phyloP scores from a whole-genome alignment of 441 rosid species.

The Populus hybrid region DNA sequence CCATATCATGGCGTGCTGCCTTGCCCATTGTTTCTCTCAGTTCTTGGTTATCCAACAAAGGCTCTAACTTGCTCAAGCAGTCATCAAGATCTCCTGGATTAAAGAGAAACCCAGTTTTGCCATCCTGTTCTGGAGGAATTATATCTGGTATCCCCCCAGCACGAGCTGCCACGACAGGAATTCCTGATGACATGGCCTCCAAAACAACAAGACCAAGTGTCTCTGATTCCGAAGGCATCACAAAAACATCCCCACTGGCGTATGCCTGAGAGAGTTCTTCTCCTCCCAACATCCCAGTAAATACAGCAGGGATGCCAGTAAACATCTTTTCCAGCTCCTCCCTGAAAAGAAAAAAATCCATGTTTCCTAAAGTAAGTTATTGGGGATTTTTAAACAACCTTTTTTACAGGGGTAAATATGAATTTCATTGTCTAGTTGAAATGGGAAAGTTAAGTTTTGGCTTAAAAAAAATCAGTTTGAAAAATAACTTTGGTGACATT shows the following conservation, averaged over 20 bases:
- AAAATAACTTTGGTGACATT: neutral
- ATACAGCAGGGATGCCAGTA: conserved; percentile 86
- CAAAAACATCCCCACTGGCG: conserved; percentile 92
- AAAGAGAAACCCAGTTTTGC: conserved; percentile 71
- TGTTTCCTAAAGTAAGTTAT: neutral
- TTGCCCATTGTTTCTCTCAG: conserved; percentile 73
- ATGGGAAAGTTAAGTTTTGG: neutral
- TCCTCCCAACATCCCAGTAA: conserved; percentile 86
- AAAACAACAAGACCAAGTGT: conserved; percentile 93
- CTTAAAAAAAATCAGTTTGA: neutral
- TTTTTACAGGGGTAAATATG: neutral
- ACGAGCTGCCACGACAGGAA: conserved; percentile 85
- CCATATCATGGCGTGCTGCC: conserved; percentile 85
- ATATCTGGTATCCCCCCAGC: conserved; percentile 99
- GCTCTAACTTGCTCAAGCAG: conserved; percentile 68
- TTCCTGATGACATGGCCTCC: conserved; percentile 96
- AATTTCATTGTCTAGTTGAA: neutral
- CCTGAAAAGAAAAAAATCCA: conserved; percentile 34
- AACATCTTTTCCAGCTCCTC: conserved; percentile 84
- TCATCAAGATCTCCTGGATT: conserved; percentile 85
- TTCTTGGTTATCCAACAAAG: conserved; percentile 50
- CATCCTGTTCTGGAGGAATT: conserved; percentile 87
- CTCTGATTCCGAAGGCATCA: conserved; percentile 97
- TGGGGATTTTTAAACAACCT: neutral
- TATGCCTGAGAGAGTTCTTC: conserved; percentile 95